Base-by-base conservation (phyloP, 2,329 filamentous ascomycete genomes). In the Hawksworthiomyces lignivorus region DNA sequence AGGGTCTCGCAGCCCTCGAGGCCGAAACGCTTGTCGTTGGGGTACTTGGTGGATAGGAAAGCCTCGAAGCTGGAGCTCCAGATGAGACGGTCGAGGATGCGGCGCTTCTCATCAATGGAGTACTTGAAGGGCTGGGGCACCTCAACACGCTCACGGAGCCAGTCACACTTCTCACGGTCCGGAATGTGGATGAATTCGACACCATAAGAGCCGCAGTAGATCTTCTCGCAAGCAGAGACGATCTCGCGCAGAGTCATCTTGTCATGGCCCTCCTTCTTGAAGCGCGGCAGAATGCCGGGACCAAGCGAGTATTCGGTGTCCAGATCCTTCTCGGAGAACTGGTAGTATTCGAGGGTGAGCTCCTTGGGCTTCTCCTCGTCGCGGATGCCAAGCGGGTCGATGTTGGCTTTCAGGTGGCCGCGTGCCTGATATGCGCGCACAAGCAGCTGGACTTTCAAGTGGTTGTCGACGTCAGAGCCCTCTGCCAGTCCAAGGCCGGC, bases 181-280 rank as follows among this genome's bases (percentile, higher is more conserved):
- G 92, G 90, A 51, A 98, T 98, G 68, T 98, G 92, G 60, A 98
- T 97, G 68, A 96, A 98, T 66, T 98, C 92, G 45, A 96, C 80
- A 63, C 92, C 90, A 61, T 94, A 96, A n/a, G 88, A 88, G 52
- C 92, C 89, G 61, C 88, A 94, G 75, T 98, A 98, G 57, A 95
- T 86, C 62, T 81, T 84, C 69, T 98, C 92, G 68, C 92, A 98
- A 48, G 88, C 80, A 38, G 75, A 84, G 54, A 98, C 81, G 57
- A 98, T 98, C 58, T 98, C 90, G 50, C 89, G 81, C 52, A 98
- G 75, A 19, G 84, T 94, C 92, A 98, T 97, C 75, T 94, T 97
- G 58, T 92, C 84, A 53, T 87, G 84, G 31, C 77, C 79, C 28
- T 92, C 87, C 36, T 80, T 84, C 70, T 86, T 89, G 73, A 97